phyloP scores from a whole-genome alignment of 1,284 basidiomycete species.

The Rhodotorula sp. region DNA sequence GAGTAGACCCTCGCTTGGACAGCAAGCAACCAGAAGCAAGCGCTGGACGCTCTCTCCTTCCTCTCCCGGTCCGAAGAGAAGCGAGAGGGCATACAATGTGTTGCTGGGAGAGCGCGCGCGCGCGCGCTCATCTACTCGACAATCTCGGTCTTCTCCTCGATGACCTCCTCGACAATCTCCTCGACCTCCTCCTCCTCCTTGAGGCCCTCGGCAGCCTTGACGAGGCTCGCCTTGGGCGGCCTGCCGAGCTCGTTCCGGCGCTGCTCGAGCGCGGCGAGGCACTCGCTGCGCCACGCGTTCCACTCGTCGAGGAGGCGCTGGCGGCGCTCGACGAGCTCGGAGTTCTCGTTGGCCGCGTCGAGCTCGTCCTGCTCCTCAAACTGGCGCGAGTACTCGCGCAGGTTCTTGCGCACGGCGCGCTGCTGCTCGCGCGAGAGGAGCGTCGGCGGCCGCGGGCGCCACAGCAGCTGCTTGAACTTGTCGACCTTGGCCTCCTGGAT shows the following conservation, averaged over 20 bases:
- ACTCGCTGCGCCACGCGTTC: constrained; percentile 78
- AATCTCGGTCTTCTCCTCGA: constrained; percentile 46
- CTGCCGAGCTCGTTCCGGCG: constrained; percentile 61
- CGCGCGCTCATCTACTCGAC: background rate
- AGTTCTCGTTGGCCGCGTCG: constrained; percentile 90
- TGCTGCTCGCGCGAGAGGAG: constrained; percentile 87
- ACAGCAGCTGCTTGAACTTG: constrained; percentile 98
- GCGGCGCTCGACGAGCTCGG: constrained; percentile 87
- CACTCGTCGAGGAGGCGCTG: constrained; percentile 95
- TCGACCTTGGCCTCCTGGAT: constrained; percentile 81
- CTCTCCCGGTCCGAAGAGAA: no score
- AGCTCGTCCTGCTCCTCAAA: constrained; percentile 98
- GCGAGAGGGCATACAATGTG: background rate
- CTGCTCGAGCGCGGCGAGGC: constrained; percentile 58
- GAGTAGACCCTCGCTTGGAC: background rate
- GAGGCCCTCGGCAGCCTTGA: constrained; percentile 79
- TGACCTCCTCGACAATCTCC: constrained; percentile 74
- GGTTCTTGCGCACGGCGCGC: constrained; percentile 80
- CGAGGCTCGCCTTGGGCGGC: constrained; percentile 55
- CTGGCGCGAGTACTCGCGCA: constrained; percentile 84
- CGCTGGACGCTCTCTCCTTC: no score
- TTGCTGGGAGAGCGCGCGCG: background rate
- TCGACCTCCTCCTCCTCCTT: constrained; percentile 92
- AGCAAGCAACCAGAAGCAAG: no score
- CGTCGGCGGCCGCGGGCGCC: constrained; percentile 90